Evolutionary conservation across 2,329 filamentous ascomycete genomes (phyloP), one percentile per base, ranked within the genome.

Genomic region (Hypoxylon sp.): DNA sequence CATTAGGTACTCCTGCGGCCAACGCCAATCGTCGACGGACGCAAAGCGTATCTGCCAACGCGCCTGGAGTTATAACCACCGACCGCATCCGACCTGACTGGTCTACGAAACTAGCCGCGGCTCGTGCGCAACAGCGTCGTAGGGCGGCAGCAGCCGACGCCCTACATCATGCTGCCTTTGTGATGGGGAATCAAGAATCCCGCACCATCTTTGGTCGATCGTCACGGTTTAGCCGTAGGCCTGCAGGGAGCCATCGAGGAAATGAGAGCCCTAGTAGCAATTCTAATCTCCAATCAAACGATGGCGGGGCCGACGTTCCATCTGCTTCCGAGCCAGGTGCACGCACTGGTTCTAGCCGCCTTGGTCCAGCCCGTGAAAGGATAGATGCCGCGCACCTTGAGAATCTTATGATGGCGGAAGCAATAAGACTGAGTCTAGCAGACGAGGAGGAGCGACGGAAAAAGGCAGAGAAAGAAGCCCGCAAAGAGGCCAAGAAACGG

Each of bases 331-430:
- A 81, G 4, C 76, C 78, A 1, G 78, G 74, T 5, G 68, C 76
- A 5, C 74, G 78, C 3, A 68, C 70, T 2, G 74, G 75, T 2
- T 75, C 79, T 0, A 74, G 74, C 1, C 76, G 75, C 2, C 12
- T 48, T 11, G 72, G 54, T 29, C 69, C 45, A 54, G 71, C 12
- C 62, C 73, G 61, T 45, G 72, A 67, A 61, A 70, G 66, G 46
- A 73, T 59, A 74, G 82, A 63, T 78, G 84, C 47, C 77, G 76
- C 60, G 85, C 94, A 98, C 71, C 85, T 98, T 0, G 96, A 99
- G 77, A 95, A 97, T 51, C 92, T 99, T 83, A 99, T 99, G 96
- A 94, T 98, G 84, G 93, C 96, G 85, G 96, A 99, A 78, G 96
- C 96, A 0, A 96, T 99, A 50, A 86, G 96, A 39, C 79, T 97